phyloP scores from a whole-genome alignment of 345 rosid species.

The Nephelium lappaceum region DNA sequence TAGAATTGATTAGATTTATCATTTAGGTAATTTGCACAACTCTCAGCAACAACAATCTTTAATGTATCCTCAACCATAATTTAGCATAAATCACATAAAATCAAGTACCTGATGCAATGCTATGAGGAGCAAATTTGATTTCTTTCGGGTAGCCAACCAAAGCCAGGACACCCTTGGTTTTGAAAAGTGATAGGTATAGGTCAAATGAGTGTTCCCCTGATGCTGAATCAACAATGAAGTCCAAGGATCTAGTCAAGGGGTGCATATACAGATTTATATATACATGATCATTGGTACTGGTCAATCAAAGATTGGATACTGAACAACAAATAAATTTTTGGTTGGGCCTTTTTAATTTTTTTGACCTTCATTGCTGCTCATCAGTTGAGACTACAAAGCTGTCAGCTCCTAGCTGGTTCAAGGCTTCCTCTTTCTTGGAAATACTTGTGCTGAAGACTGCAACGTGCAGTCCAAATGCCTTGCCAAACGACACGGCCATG shows the following conservation, averaged over 20 bases:
- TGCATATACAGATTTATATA: not conserved
- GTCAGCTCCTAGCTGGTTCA: constrained; percentile 38
- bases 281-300: too few species aligned
- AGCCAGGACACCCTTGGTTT: constrained; percentile 21
- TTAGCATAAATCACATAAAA: too few species aligned
- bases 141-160: constrained; percentile 41
- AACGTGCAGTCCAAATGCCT: constrained; percentile 47
- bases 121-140: constrained; percentile 36
- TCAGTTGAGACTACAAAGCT: constrained; percentile 43
- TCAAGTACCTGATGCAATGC: constrained; percentile 1
- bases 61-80: too few species aligned
- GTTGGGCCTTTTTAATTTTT: not conserved
- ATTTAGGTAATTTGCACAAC: too few species aligned
- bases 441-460: constrained; percentile 45
- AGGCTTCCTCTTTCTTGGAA: constrained; percentile 47
- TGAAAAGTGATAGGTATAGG: constrained; percentile 36
- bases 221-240: constrained; percentile 38
- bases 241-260: constrained; percentile 31
- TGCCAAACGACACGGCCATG: constrained; percentile 52
- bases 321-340: too few species aligned
- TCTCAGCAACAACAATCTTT: too few species aligned
- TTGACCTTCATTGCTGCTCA: constrained; percentile 34
- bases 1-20: too few species aligned
- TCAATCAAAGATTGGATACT: too few species aligned
- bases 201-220: constrained; percentile 43